A percentile compares a stretch with the other conserved stretches of the same genome.
Conservation (phyloP, 768 basidiomycete species). For the Collybiopsis luxurians region DNA sequence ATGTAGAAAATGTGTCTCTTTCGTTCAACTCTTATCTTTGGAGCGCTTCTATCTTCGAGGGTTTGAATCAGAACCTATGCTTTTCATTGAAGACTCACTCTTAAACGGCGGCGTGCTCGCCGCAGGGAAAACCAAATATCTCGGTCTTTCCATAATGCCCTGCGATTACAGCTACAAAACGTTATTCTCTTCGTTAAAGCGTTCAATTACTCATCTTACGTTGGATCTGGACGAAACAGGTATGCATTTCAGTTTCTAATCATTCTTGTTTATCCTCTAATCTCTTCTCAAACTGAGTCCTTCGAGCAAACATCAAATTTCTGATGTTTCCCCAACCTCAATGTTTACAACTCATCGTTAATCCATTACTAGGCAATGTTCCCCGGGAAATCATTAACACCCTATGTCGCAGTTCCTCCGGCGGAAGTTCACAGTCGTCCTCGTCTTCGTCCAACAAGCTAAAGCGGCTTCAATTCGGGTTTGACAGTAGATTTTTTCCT, state of each 20-base stretch:
- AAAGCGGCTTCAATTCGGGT: too few relatives aligned
- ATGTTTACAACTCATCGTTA: background rate
- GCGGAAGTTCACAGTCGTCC: too few relatives aligned
- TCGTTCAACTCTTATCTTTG: background rate
- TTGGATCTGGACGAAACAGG: background rate
- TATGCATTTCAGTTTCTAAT: background rate
- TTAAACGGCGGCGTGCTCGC: background rate
- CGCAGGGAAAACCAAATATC: background rate
- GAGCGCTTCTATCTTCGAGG: background rate
- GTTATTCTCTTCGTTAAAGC: background rate
- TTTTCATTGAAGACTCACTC: constrained; percentile 1
- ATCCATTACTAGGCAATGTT: background rate
- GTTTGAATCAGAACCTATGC: background rate
- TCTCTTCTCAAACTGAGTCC: background rate
- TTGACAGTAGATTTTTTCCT: too few relatives aligned
- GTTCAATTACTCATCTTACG: background rate
- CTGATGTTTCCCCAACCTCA: background rate
- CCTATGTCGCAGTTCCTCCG: too few relatives aligned
- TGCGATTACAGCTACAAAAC: background rate
- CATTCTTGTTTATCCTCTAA: background rate
- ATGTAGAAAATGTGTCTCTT: background rate
- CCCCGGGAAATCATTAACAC: too few relatives aligned
- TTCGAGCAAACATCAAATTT: background rate
- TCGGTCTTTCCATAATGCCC: constrained; percentile 1
- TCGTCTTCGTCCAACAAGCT: too few relatives aligned